phyloP scores from a whole-genome alignment of 2,329 filamentous ascomycete genomes.

The Immersiporthe knoxdaviesiana region DNA sequence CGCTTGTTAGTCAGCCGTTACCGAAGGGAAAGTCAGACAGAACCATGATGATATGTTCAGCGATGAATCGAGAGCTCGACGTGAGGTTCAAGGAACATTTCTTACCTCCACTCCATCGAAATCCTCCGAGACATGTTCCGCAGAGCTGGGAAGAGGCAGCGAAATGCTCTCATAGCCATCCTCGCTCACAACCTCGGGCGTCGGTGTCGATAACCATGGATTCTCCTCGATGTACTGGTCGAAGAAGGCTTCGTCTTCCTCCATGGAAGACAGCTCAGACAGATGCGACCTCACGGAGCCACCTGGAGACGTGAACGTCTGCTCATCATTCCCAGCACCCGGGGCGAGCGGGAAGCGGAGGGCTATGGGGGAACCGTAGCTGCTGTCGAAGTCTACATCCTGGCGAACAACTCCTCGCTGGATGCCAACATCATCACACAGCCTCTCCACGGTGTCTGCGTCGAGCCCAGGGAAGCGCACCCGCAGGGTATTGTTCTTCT shows the following conservation, averaged over 20 bases:
- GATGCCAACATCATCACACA: constrained; percentile 88
- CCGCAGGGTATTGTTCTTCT: constrained; percentile 68
- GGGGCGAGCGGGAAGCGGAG: constrained; percentile 88
- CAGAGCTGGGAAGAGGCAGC: constrained; percentile 47
- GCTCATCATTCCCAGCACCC: constrained; percentile 37
- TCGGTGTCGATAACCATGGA: constrained; percentile 49
- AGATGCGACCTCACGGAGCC: constrained; percentile 49
- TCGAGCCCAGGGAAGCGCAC: constrained; percentile 93
- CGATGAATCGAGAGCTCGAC: background rate
- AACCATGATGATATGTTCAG: background rate
- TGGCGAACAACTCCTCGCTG: constrained; percentile 77
- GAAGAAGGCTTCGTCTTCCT: constrained; percentile 46
- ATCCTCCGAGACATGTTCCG: constrained; percentile 49
- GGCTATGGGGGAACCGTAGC: constrained; percentile 71
- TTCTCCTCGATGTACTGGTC: constrained; percentile 48
- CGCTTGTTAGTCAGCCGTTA: background rate
- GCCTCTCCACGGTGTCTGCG: constrained; percentile 74
- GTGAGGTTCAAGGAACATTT: background rate
- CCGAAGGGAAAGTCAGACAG: background rate
- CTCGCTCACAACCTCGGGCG: constrained; percentile 41
- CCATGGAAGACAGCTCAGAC: constrained; percentile 39
- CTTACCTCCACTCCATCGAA: constrained; percentile 55
- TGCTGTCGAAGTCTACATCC: constrained; percentile 72
- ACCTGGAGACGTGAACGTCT: constrained; percentile 50
- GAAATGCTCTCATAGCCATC: constrained; percentile 56